phyloP scores from a whole-genome alignment of 1,284 basidiomycete species.

The Tilletia indica region DNA sequence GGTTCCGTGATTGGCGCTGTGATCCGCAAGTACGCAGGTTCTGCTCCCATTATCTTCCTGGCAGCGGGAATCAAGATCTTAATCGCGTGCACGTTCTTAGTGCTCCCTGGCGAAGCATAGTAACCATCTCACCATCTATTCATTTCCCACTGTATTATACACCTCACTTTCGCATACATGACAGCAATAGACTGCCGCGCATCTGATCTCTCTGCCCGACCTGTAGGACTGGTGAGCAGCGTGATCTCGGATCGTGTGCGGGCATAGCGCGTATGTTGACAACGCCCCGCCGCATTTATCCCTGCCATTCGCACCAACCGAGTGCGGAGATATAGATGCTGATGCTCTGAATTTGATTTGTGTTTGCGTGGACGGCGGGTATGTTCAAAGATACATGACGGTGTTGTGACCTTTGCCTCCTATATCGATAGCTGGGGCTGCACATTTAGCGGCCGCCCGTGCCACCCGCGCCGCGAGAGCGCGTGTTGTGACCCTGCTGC shows the following conservation, averaged over 20 bases:
- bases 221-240: too few relatives aligned
- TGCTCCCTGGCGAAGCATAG: constrained; percentile 14
- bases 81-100: neutral
- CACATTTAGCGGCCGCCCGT: constrained; percentile 39
- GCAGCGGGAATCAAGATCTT: constrained; percentile 4
- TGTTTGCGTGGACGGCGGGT: neutral
- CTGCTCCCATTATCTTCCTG: constrained; percentile 3
- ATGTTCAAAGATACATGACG: neutral
- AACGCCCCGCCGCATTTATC: too few relatives aligned
- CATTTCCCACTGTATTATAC: too few relatives aligned
- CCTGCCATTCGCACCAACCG: too few relatives aligned
- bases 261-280: too few relatives aligned
- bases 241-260: too few relatives aligned
- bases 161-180: too few relatives aligned
- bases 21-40: constrained; percentile 7
- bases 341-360: neutral
- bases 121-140: neutral
- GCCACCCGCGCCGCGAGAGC: constrained; percentile 27
- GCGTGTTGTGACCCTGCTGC: constrained; percentile 32
- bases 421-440: neutral
- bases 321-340: too few relatives aligned
- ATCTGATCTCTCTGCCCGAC: too few relatives aligned
- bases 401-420: neutral
- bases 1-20: neutral
- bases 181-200: too few relatives aligned